Evolutionary conservation across 2,329 filamentous ascomycete genomes (phyloP), one percentile per base, ranked within the genome.

Genomic region (Arthrobotrys conoides): DNA sequence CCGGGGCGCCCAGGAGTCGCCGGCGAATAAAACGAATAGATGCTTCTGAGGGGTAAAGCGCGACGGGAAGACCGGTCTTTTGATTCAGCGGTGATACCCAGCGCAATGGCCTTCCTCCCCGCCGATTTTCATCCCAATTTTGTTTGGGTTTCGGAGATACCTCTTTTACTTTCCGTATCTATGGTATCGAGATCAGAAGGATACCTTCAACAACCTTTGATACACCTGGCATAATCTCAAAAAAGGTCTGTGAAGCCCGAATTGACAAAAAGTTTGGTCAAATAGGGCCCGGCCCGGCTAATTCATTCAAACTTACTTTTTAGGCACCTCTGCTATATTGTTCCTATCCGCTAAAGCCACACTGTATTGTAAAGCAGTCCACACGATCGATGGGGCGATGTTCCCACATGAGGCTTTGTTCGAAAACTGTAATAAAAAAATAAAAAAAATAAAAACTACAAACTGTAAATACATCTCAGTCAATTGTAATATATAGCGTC

Each of bases 1-100:
- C 61, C 10, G 75, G 72, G 12, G 24, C 59, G 27, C 61, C 75
- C 5, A 72, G 63, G 22, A 69, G 24, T 22, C 75, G 75, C n/a
- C 63, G 75, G 14, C 63, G 41, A 36, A 51, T 36, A 41, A 72
- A 61, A 44, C 53, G 30, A 44, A 14, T 33, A 16, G 48, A 65
- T 49, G 30, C 18, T 16, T 63, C 64, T 16, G 68, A 78, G 3
- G 27, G 68, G 24, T 78, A 66, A 24, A 8, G n/a, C n/a, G n/a
- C n/a, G 48, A 6, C 20, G 12, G 4, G 33, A n/a, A 18, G 9
- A 30, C 14, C 5, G 18, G 16, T 20, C 41, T 22, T 44, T 27
- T 44, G 8, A 41, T 20, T n/a, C 20, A 27, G 1, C 20, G 2
- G 5, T 10, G 27, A 51, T 51, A 2, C 18, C 10, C 3, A 14